Evolutionary conservation across 495 filamentous ascomycete genomes (phyloP).

Genomic region (Penicillium lividum): DNA sequence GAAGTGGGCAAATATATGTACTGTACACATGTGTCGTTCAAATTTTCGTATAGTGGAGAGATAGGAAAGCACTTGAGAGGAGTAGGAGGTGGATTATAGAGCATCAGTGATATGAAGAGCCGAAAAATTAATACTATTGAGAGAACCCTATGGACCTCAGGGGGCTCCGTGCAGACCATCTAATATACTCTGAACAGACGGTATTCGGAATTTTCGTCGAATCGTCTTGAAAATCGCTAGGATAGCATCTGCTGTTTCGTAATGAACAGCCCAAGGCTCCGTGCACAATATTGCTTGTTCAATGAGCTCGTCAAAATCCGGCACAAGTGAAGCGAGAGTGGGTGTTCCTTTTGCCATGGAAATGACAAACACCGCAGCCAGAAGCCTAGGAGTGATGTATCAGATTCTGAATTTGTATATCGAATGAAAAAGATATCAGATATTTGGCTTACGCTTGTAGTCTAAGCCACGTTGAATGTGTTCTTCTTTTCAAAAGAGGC

Average conservation of each 20-base stretch:
- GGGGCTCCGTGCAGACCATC: no score
- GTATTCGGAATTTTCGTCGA: conserved; percentile 18
- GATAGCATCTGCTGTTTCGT: conserved; percentile 20
- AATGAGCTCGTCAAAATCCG: conserved; percentile 20
- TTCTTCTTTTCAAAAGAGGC: conserved; percentile 16
- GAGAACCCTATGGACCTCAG: no score
- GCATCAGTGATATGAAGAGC: no score
- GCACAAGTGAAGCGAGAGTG: conserved; percentile 15
- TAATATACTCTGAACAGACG: neutral
- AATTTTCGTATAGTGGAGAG: no score
- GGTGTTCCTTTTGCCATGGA: conserved; percentile 22
- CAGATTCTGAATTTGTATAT: neutral
- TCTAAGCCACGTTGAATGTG: conserved; percentile 20
- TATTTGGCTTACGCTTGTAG: conserved; percentile 19
- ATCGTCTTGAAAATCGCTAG: conserved; percentile 24
- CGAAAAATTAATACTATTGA: no score
- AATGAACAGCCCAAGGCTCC: conserved; percentile 17
- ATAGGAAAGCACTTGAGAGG: no score
- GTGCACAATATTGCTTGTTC: conserved; percentile 12
- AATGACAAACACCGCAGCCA: conserved; percentile 23
- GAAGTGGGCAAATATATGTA: neutral
- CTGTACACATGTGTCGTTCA: no score
- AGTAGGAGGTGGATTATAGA: no score
- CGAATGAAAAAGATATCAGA: no score
- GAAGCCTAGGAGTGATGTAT: conserved; percentile 6